Base-by-base conservation (phyloP, 306 rosid genomes). In the Inga leiocalycina region DNA sequence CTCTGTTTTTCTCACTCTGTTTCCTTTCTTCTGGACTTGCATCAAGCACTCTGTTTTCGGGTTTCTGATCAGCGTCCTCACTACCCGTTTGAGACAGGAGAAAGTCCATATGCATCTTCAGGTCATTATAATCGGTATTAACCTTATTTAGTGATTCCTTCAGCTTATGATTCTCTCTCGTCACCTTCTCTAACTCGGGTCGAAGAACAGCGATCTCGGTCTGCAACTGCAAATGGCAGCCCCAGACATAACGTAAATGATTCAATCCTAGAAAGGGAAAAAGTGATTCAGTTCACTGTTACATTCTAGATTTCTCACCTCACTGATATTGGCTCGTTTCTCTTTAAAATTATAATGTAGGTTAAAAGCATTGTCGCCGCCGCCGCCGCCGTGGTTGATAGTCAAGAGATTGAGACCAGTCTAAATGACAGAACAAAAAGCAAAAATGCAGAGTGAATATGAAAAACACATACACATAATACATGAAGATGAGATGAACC, bases 361-460 rank as follows among this genome's bases (percentile, higher is more conserved):
- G 35, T 14, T 17, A 20, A n/a, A n/a, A 27, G 12, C 30, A 57
- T 82, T 90, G 3, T 91, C 96, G 62, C 73, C 91, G 84, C 80
- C 78, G 19, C 86, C 93, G 19, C 86, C 93, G 43, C 92, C 97
- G n/a, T 93, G 86, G 62, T 85, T 81, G 0, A 93, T 80, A 2
- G 93, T 91, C 30, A 86, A 86, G 76, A 94, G 97, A 89, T 91
- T 85, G 86, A 94, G 79, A 27, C 97, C 94, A 24, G 97, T 96
- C 98, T 94, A 22, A 3, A 59, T 10, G 27, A 54, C 75, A 71
- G 6, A 76, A 64, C 0, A 5, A 62, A 37, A 62, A 62, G 69
- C 2, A 49, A 2, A 49, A 81, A 39, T n/a, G 2, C 64, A 62
- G 6, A 27, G 34, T 59, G 66, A 59, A 59, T n/a, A 59, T 59